phyloP scores from a whole-genome alignment of 202 grass and related monocot genomes.

The Brachypodium distachyon region DNA sequence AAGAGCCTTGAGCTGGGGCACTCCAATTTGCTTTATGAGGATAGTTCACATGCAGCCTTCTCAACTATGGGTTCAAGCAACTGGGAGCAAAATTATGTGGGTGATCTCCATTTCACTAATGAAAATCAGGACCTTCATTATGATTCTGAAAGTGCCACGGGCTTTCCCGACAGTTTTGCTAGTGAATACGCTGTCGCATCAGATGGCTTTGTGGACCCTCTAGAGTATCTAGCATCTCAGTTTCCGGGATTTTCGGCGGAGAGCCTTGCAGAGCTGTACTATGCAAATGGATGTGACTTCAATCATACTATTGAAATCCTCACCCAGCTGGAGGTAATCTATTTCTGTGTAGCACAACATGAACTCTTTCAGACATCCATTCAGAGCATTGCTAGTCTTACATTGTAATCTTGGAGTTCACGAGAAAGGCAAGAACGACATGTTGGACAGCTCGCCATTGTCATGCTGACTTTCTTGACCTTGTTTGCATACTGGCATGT shows the following conservation, averaged over 20 bases:
- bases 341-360: not conserved
- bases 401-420: not conserved
- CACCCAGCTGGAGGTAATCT: slow-evolving; percentile 84
- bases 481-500: not conserved
- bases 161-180: slow-evolving; percentile 45
- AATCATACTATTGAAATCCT: slow-evolving; percentile 85
- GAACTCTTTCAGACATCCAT: not conserved
- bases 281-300: slow-evolving; percentile 80
- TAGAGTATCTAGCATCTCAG: slow-evolving; percentile 71
- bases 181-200: slow-evolving; percentile 43
- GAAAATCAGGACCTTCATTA: slow-evolving; percentile 42
- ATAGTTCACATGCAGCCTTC: slow-evolving; percentile 44
- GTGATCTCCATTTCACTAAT: slow-evolving; percentile 35
- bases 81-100: slow-evolving; percentile 47
- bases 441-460: not conserved
- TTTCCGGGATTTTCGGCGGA: slow-evolving; percentile 85
- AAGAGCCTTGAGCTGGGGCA: slow-evolving; percentile 37
- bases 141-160: slow-evolving; percentile 33
- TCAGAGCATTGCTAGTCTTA: not conserved
- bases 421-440: not conserved
- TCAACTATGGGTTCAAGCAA: slow-evolving; percentile 46
- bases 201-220: slow-evolving; percentile 38
- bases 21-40: slow-evolving; percentile 33
- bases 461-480: not conserved
- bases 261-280: slow-evolving; percentile 87